Conservation (phyloP, 805 yeast genomes). For the Metschnikowia cerradonensis region DNA sequence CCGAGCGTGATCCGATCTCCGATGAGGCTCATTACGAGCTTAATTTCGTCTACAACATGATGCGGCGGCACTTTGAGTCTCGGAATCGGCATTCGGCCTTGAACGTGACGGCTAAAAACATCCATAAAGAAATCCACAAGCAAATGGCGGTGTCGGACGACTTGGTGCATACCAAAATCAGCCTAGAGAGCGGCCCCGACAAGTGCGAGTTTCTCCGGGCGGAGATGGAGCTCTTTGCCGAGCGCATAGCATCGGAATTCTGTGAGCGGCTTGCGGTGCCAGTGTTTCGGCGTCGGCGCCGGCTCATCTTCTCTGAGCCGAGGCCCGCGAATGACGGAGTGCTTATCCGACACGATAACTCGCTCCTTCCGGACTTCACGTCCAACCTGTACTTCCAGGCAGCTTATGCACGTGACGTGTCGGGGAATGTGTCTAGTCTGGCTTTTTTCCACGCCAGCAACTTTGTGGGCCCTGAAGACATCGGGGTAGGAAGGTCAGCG, state of each 20-base stretch:
- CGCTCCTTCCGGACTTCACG: slow-evolving; percentile 32
- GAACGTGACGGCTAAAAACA: slow-evolving; percentile 6
- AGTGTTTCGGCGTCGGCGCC: slow-evolving; percentile 15
- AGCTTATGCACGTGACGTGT: slow-evolving; percentile 30
- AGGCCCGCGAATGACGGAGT: slow-evolving; percentile 22
- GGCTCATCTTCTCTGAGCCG: slow-evolving; percentile 6
- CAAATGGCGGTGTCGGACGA: background rate
- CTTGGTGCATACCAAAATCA: slow-evolving; percentile 3
- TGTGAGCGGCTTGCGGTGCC: slow-evolving; percentile 19
- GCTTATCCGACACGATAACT: slow-evolving; percentile 31
- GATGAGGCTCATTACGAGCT: slow-evolving; percentile 30
- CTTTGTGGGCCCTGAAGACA: slow-evolving; percentile 20
- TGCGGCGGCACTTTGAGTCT: slow-evolving; percentile 29
- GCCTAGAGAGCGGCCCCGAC: slow-evolving; percentile 3
- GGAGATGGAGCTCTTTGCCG: slow-evolving; percentile 26
- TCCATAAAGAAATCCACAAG: background rate
- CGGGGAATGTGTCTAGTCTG: slow-evolving; percentile 32
- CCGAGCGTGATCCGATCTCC: slow-evolving; percentile 12
- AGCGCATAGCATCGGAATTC: slow-evolving; percentile 23
- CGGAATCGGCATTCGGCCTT: slow-evolving; percentile 31
- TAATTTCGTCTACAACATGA: slow-evolving; percentile 27
- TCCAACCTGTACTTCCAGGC: slow-evolving; percentile 37
- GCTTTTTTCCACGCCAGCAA: slow-evolving; percentile 33
- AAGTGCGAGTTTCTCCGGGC: slow-evolving; percentile 20
- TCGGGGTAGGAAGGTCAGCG: slow-evolving; percentile 13